phyloP scores from a whole-genome alignment of 768 basidiomycete species.

The Suillus americanus region DNA sequence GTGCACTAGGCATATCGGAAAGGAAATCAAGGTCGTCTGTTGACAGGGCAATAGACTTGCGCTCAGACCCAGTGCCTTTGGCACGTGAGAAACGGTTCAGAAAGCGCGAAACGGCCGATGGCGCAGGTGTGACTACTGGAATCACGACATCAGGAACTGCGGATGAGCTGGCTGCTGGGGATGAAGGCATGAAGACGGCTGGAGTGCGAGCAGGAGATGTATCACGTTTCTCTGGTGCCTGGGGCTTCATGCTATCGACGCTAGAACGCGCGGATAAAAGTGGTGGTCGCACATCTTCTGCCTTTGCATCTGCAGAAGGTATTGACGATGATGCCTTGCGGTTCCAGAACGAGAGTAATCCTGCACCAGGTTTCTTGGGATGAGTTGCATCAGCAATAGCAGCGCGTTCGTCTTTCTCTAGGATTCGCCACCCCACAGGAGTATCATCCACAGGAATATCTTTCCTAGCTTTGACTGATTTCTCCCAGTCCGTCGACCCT shows the following conservation, averaged over 20 bases:
- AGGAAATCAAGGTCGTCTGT: constrained; percentile 83
- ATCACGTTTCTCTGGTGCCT: constrained; percentile 11
- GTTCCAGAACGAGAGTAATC: constrained; percentile 75
- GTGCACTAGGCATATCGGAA: constrained; percentile 59
- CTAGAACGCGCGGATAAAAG: constrained; percentile 26
- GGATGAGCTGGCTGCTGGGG: constrained; percentile 6
- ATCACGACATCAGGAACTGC: constrained; percentile 8
- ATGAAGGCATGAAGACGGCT: constrained; percentile 3
- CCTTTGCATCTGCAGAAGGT: constrained; percentile 20
- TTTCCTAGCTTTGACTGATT: constrained; percentile 54
- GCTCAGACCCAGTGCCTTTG: constrained; percentile 34
- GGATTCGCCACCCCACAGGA: constrained; percentile 72
- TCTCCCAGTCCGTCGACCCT: constrained; percentile 77
- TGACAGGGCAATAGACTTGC: constrained; percentile 68
- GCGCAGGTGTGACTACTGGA: constrained; percentile 26
- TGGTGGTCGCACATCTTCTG: constrained; percentile 25
- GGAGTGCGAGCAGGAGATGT: constrained; percentile 17
- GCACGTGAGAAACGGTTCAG: constrained; percentile 69
- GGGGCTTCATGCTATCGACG: constrained; percentile 24
- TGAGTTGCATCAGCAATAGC: constrained; percentile 42
- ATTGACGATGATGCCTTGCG: constrained; percentile 35
- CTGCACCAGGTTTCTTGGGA: constrained; percentile 44
- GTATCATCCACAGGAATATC: constrained; percentile 48
- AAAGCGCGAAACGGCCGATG: constrained; percentile 83
- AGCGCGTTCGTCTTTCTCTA: constrained; percentile 50